These are phyloP conservation scores for Davidsoniella australis DNA, from an alignment of 2,329 filamentous ascomycete species.

Conservation along the genomic window DNA sequence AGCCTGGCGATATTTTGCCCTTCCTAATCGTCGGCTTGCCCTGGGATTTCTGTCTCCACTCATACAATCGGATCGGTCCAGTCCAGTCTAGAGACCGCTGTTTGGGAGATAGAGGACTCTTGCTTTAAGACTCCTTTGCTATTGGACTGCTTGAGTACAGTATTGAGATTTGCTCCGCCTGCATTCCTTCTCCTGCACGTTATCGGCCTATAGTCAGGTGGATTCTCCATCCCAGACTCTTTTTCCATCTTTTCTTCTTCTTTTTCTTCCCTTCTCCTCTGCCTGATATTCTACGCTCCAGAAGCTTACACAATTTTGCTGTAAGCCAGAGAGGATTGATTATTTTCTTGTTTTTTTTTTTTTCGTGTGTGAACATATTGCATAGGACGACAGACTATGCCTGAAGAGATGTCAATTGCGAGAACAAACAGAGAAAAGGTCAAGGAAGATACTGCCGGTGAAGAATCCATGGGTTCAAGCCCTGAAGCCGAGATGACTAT, in stretches of 20 bases:
- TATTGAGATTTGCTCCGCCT: too few species aligned
- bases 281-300: neutral
- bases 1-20: too few species aligned
- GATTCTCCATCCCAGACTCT: too few species aligned
- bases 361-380: neutral
- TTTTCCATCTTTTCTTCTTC: neutral
- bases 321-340: neutral
- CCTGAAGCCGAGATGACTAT: slow-evolving; percentile 35
- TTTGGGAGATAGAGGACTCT: too few species aligned
- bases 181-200: too few species aligned
- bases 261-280: neutral
- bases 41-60: too few species aligned
- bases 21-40: too few species aligned
- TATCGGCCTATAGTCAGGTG: too few species aligned
- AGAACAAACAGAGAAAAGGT: slow-evolving; percentile 38
- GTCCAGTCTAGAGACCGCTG: too few species aligned
- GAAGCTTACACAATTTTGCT: neutral
- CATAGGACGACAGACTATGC: slow-evolving; percentile 31
- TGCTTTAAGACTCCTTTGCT: too few species aligned
- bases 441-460: slow-evolving; percentile 38
- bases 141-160: too few species aligned
- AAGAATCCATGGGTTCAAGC: slow-evolving; percentile 44
- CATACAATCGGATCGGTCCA: too few species aligned
- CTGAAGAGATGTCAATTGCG: slow-evolving; percentile 51
- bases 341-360: neutral